phyloP scores from a whole-genome alignment of 176 grass and related monocot species.

The Cocos nucifera region DNA sequence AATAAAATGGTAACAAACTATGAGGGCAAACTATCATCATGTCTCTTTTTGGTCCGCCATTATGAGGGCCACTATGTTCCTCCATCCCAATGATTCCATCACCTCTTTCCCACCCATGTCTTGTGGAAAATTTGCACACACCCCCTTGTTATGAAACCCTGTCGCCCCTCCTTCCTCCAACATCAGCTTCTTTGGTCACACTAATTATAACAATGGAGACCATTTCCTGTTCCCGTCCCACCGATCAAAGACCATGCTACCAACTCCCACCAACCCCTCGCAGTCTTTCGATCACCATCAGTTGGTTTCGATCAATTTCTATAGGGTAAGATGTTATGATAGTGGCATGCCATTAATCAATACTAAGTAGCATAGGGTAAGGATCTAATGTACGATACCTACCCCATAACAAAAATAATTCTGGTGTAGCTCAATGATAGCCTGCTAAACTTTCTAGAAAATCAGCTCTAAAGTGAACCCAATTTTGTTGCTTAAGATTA shows the following conservation, averaged over 20 bases:
- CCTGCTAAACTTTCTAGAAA: constrained; percentile 45
- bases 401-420: constrained; percentile 1
- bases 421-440: constrained; percentile 9
- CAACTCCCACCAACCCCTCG: neutral
- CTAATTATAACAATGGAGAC: neutral
- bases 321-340: neutral
- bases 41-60: constrained; percentile 12
- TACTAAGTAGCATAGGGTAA: too few species aligned
- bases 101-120: constrained; percentile 2
- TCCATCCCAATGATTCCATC: constrained; percentile 21
- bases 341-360: too few species aligned
- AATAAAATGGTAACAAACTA: too few species aligned
- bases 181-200: too few species aligned
- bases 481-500: constrained; percentile 22
- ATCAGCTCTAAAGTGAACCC: constrained; percentile 27
- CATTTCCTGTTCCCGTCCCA: constrained; percentile 8
- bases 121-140: constrained; percentile 4
- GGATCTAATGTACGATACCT: too few species aligned
- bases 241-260: neutral
- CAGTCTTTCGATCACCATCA: neutral
- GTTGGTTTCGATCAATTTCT: neutral
- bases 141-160: neutral
- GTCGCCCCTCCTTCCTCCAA: constrained; percentile 5
- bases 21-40: too few species aligned
- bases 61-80: neutral